Evolutionary conservation across 2,329 filamentous ascomycete species (phyloP), one percentile per base, ranked within the genome.

Genomic region (Berkeleyomyces basicola): DNA sequence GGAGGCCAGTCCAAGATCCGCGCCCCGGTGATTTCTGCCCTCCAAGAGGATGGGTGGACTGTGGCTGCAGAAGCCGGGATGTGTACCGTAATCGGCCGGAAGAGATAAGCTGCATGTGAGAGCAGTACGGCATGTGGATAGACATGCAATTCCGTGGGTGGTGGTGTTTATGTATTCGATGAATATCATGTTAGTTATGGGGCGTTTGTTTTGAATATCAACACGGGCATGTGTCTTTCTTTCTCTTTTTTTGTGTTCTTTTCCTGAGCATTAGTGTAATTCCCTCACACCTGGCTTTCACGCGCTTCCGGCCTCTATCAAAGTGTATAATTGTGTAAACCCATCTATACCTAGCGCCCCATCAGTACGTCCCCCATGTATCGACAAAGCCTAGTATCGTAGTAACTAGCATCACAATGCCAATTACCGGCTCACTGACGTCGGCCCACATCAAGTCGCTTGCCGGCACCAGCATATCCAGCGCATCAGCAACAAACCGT

Each of bases 31-130:
- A 84, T 81, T 57, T 85, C 83, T 69, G 85, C 84, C 70, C 75
- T 97, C 49, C 78, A 84, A 46, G 79, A 82, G 53, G 88, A 92
- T 65, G 90, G 90, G 0, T 97, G 92, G 92, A 90, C 82, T 70
- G 77, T 93, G 42, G 82, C 90, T 70, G 79, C 87, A 53, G 79
- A 83, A 51, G 84, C 82, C 37, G 91, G 90, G 0, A 80, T 82
- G 44, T 80, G 92, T 69, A 74, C 84, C 59, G 82, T 96, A 14
- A 83, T 59, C 40, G 64, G 58, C 14, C 40, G 51, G 2, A 55
- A 55, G 14, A 14, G 16, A 23, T 23, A 2, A 23, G 23, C 23
- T 23, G 23, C 23, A 1, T 23, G 51, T 55, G 51, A 55, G 10
- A 10, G 7, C n/a, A 46, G 58, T 11, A 14, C 14, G 31, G 6